Evolutionary conservation across 345 rosid genomes (phyloP), one percentile per base, ranked within the genome.

Genomic region (Firmiana major): DNA sequence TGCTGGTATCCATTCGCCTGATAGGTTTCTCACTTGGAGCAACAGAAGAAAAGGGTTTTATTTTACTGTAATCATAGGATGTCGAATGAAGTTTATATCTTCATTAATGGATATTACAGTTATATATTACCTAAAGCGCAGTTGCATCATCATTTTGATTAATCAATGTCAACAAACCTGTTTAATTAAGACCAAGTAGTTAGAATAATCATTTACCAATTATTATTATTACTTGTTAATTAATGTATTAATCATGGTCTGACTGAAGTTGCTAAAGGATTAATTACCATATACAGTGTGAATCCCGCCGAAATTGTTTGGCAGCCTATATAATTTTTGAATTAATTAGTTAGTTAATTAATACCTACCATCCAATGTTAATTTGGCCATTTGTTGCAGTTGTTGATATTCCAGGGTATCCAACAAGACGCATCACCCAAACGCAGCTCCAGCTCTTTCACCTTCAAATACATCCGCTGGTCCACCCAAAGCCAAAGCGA

Each of bases 251-350:
- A 31, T 31, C 34, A 31, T 31, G 34, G 34, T 31, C 34, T 31
- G 34, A 31, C 34, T 31, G 34, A 31, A 31, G 3, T 31, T 3
- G 34, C 34, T 31, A 3, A 31, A 31, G 34, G 34, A 3, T 31
- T 31, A 3, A 31, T 31, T 88, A 93, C 96, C 98, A 78, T 95
- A 93, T 71, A 93, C 99, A 5, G 99, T 93, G 86, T 87, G 93
- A 51, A 92, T 94, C 86, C 97, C 93, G 34, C 98, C 93, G 80
- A 67, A n/a, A 63, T 63, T 34, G 43, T 63, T 63, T 34, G 40
- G 22, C 34, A 31, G 34, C 34, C 34, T 31, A 38, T 38, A 2
- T 38, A 38, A 38, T 38, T 38, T 4, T 38, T 38, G 40, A 38
- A 38, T 38, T 38, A 38, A 31, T 31, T 31, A 31, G 3, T 31